Base-by-base conservation (phyloP, 2,329 filamentous ascomycete genomes). In the Aspergillus flavus region DNA sequence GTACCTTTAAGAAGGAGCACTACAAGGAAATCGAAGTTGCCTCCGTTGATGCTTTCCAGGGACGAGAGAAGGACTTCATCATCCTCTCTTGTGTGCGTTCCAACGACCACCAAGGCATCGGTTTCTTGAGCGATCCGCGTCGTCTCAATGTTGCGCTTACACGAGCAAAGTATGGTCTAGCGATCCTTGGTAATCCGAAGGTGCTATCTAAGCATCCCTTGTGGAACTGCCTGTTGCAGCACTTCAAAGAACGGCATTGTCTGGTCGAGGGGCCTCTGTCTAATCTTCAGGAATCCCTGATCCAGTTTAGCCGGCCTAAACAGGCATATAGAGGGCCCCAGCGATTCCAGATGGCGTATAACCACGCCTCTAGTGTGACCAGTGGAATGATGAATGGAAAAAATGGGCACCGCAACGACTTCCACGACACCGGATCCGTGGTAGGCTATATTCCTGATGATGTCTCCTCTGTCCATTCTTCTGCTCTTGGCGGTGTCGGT, bases 21-120 rank as follows among this genome's bases (percentile, higher is more conserved):
- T 99, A 99, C 84, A 98, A 98, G 81, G 94, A 98, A 74, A 94
- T 99, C 28, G 95, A 99, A 78, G 95, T 99, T 46, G 95, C 95
- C 5, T 98, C 94, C 0, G 95, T 99, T 43, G 95, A 99, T 82
- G 95, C 95, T 23, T 99, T 99, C 86, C 95, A 99, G 77, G 95
- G 95, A 58, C 91, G 95, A 83, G 95, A 99, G 81, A 99, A 99
- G 82, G 95, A 99, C 76, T 99, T 97, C 74, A 99, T 99, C 73
- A 94, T 99, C 45, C 84, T 99, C 36, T 98, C 95, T 65, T 99
- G 95, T 75, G 95, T 99, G 57, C 92, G 95, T 75, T 98, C 94
- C 76, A 99, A 99, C 76, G 95, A 99, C 73, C 96, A 98, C 77
- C 95, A 99, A 78, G 95, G 95, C 69, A 99, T 99, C 72, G 95